Percentiles rank a stretch among this genome's conserved stretches.
These are phyloP conservation scores for Beauveria sp. DNA, from an alignment of 2,329 filamentous ascomycete genomes.

Conservation along the genomic window DNA sequence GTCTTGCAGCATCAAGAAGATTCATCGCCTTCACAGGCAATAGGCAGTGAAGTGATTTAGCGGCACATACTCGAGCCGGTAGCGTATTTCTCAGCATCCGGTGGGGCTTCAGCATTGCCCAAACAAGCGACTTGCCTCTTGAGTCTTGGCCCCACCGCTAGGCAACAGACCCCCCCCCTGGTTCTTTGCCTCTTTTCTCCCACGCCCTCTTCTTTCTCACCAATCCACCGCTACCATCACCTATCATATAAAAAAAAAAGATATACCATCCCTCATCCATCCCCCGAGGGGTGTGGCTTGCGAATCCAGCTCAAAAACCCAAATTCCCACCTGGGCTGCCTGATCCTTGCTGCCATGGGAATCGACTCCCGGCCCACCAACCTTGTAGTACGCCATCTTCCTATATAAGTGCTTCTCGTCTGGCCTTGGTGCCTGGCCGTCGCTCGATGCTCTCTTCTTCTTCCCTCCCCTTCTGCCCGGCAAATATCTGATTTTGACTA, in stretches of 20 bases:
- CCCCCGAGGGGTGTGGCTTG: not conserved
- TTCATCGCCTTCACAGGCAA: too few species aligned
- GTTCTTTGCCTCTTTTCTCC: not conserved
- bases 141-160: conserved; percentile 17
- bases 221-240: not conserved
- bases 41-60: too few species aligned
- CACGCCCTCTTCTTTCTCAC: not conserved
- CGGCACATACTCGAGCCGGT: not conserved
- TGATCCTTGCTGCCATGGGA: not conserved
- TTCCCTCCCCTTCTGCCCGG: not conserved
- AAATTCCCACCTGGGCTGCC: not conserved
- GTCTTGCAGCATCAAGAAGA: not conserved
- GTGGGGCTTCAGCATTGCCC: not conserved
- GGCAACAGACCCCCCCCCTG: conserved; percentile 24
- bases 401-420: conserved; percentile 9
- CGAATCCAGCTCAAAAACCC: not conserved
- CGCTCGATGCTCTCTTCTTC: conserved; percentile 3
- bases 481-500: not conserved
- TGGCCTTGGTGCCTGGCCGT: conserved; percentile 12
- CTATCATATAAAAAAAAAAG: not conserved
- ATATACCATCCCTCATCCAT: not conserved
- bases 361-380: not conserved
- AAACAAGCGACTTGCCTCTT: not conserved
- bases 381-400: not conserved
- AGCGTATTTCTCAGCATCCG: conserved; percentile 4